These are phyloP conservation scores for Blumeriella jaapii DNA, from an alignment of 2,329 filamentous ascomycete species.

Conservation along the genomic window DNA sequence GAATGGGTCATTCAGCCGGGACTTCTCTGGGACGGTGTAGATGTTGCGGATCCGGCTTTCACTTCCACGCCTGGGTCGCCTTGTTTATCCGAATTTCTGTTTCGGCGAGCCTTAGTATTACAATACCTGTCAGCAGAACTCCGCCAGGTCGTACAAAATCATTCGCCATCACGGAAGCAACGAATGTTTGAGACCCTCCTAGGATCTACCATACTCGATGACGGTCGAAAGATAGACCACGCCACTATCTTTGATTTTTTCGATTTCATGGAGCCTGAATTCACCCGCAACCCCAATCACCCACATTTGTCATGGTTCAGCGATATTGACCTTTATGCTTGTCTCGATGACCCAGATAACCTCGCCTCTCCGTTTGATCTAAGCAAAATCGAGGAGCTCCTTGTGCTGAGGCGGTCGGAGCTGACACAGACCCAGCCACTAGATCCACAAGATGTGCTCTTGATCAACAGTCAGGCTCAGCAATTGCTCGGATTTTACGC, in stretches of 20 bases:
- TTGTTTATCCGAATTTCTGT: constrained; percentile 52
- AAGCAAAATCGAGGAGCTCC: constrained; percentile 59
- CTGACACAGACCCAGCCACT: constrained; percentile 38
- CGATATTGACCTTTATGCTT: constrained; percentile 56
- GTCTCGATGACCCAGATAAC: constrained; percentile 48
- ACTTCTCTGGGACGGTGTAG: constrained; percentile 62
- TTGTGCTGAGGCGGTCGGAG: constrained; percentile 58
- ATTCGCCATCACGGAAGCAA: constrained; percentile 58
- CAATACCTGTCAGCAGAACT: constrained; percentile 83
- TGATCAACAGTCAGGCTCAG: constrained; percentile 46
- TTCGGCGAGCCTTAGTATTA: constrained; percentile 63
- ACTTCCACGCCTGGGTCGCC: constrained; percentile 37
- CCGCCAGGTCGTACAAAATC: constrained; percentile 59
- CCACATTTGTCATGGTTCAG: constrained; percentile 49
- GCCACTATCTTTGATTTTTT: constrained; percentile 83
- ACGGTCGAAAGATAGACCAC: constrained; percentile 52
- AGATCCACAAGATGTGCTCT: constrained; percentile 36
- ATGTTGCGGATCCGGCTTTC: constrained; percentile 51
- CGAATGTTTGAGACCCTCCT: constrained; percentile 63
- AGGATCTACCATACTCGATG: constrained; percentile 58
- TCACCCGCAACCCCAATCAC: constrained; percentile 33
- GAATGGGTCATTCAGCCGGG: constrained; percentile 60
- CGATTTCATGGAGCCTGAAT: constrained; percentile 68
- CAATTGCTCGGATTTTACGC: constrained; percentile 49
- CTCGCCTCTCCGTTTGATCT: constrained; percentile 53